phyloP scores from a whole-genome alignment of 108 stramenopile genomes.

The Skeletonema menzelii region DNA sequence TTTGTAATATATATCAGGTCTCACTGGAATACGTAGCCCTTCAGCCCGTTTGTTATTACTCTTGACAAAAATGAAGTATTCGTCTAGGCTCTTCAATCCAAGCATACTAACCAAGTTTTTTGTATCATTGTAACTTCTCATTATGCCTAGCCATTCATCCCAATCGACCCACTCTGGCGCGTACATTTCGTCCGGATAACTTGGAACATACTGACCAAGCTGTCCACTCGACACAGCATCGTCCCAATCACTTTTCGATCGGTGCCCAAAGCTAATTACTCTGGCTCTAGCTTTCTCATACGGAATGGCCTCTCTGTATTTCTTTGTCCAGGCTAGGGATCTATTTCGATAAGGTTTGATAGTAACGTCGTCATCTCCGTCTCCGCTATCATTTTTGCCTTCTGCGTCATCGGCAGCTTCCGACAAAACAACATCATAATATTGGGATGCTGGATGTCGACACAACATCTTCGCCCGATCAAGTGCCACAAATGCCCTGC shows the following conservation, averaged over 20 bases:
- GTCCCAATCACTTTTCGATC: conserved; percentile 75
- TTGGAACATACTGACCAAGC: conserved; percentile 58
- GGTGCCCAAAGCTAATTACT: conserved; percentile 58
- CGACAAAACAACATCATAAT: neutral
- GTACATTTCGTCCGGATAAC: conserved; percentile 74
- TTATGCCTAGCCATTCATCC: conserved; percentile 78
- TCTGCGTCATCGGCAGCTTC: neutral
- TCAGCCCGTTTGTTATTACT: conserved; percentile 56
- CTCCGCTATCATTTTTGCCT: conserved; percentile 36
- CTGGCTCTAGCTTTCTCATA: conserved; percentile 55
- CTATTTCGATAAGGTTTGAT: conserved; percentile 58
- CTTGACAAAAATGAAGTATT: conserved; percentile 55
- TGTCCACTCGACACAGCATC: conserved; percentile 53
- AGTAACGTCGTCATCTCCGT: conserved; percentile 38
- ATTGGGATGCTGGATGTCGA: neutral
- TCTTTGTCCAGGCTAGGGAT: conserved; percentile 68
- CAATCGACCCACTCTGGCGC: conserved; percentile 64
- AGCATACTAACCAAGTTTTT: conserved; percentile 48
- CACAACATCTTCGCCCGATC: neutral
- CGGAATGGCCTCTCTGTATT: conserved; percentile 52
- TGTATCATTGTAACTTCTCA: conserved; percentile 67
- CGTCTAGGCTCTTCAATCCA: conserved; percentile 48
- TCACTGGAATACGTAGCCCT: conserved; percentile 63
- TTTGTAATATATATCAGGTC: conserved; percentile 63
- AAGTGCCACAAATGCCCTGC: neutral